These are phyloP conservation scores for Heliophila coronopifolia DNA, from an alignment of 441 rosid genomes.

Conservation along the genomic window DNA sequence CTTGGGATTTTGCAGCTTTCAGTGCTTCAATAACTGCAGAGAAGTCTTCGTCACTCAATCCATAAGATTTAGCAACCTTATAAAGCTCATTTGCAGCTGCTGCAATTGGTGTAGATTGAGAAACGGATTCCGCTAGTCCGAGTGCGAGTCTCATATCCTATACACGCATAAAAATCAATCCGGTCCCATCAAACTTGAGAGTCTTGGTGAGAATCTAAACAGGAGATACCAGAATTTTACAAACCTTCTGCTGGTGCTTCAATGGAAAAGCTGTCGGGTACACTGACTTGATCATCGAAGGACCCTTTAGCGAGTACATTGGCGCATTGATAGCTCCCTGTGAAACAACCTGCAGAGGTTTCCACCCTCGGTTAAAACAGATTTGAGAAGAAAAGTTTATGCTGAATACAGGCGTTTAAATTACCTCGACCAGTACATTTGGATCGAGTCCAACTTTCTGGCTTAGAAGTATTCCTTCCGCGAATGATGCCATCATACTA, in stretches of 20 bases:
- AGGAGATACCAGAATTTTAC: constrained; percentile 4
- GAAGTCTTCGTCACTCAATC: constrained; percentile 72
- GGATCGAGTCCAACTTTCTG: constrained; percentile 89
- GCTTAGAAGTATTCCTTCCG: constrained; percentile 75
- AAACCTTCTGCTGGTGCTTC: constrained; percentile 94
- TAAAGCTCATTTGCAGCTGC: constrained; percentile 86
- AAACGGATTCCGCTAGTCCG: constrained; percentile 82
- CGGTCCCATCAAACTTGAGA: background rate
- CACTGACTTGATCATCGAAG: constrained; percentile 66
- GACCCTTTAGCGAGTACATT: constrained; percentile 81
- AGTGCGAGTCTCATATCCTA: constrained; percentile 90
- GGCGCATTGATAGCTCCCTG: constrained; percentile 91
- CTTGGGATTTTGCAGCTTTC: constrained; percentile 38
- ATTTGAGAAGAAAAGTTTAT: background rate
- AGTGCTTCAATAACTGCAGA: constrained; percentile 86
- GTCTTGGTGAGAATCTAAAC: constrained; percentile 14
- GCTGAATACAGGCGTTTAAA: background rate
- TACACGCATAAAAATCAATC: background rate
- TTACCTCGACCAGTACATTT: constrained; percentile 68
- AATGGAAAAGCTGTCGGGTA: constrained; percentile 87
- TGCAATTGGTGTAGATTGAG: constrained; percentile 77
- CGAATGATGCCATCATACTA: constrained; percentile 95
- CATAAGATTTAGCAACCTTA: constrained; percentile 81
- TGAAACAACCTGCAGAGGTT: constrained; percentile 54
- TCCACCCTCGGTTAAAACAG: background rate